phyloP scores from a whole-genome alignment of 2,329 filamentous ascomycete species.

The Kalaharituber pfeilii region DNA sequence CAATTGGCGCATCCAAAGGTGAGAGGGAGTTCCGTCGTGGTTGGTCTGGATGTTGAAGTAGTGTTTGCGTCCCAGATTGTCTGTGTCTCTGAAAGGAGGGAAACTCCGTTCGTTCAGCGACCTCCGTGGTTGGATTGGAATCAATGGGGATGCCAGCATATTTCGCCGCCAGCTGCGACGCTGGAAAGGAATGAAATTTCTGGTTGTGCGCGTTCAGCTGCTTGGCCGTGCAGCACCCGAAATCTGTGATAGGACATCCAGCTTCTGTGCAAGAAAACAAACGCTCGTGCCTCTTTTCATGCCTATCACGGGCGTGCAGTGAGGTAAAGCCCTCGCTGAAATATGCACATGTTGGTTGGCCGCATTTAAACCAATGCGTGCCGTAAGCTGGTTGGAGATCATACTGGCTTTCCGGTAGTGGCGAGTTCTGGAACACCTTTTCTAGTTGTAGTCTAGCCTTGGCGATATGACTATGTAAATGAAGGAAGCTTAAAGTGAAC shows the following conservation, averaged over 20 bases:
- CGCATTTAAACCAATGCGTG: conserved; percentile 30
- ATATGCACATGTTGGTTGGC: conserved; percentile 28
- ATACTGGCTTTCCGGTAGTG: neutral
- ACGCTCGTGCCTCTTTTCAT: conserved; percentile 29
- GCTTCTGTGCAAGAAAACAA: conserved; percentile 28
- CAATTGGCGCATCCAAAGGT: too few species aligned
- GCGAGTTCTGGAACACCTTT: neutral
- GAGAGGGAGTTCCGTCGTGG: too few species aligned
- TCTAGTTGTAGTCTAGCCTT: neutral
- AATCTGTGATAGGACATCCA: conserved; percentile 26
- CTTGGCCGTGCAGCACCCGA: conserved; percentile 30
- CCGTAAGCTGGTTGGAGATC: neutral
- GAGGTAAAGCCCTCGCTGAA: conserved; percentile 31
- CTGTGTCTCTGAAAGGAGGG: too few species aligned
- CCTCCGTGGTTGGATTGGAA: too few species aligned
- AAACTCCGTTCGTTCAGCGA: too few species aligned
- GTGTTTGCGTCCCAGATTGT: too few species aligned
- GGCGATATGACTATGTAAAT: conserved; percentile 4
- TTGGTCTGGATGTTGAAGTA: too few species aligned
- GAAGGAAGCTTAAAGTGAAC: conserved; percentile 15
- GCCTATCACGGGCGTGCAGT: conserved; percentile 24
- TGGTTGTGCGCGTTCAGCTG: conserved; percentile 26
- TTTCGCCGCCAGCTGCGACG: too few species aligned
- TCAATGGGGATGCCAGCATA: too few species aligned
- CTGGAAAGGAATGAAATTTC: too few species aligned